phyloP scores from a whole-genome alignment of 2,329 filamentous ascomycete genomes.

The Microthyrium microscopicum region DNA sequence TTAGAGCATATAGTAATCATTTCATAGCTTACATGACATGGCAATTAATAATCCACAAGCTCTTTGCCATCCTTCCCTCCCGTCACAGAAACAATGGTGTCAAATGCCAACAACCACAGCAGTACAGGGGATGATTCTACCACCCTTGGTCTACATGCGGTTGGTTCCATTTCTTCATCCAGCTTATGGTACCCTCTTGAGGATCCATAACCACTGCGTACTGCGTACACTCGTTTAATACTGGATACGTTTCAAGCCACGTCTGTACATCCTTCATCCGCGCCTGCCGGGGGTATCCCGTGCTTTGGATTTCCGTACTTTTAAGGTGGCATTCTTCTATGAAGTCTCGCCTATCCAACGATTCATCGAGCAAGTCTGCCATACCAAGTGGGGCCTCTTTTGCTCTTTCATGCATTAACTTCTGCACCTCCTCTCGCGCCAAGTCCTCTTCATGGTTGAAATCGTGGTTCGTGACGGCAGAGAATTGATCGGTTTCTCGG shows the following conservation, averaged over 20 bases:
- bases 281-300: slow-evolving; percentile 12
- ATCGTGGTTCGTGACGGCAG: slow-evolving; percentile 42
- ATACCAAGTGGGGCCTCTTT: slow-evolving; percentile 11
- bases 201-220: slow-evolving; percentile 43
- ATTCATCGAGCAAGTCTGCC: slow-evolving; percentile 18
- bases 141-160: background rate
- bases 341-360: slow-evolving; percentile 17
- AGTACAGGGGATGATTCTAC: too few relatives aligned
- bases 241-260: slow-evolving; percentile 36
- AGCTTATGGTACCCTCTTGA: slow-evolving; percentile 28
- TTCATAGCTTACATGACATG: too few relatives aligned
- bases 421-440: slow-evolving; percentile 6
- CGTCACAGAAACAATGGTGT: too few relatives aligned
- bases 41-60: too few relatives aligned
- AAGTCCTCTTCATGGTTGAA: slow-evolving; percentile 10
- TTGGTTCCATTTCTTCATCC: slow-evolving; percentile 16
- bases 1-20: too few relatives aligned
- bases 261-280: slow-evolving; percentile 22
- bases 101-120: too few relatives aligned
- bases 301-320: background rate
- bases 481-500: slow-evolving; percentile 31
- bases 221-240: slow-evolving; percentile 41
- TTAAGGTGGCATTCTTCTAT: slow-evolving; percentile 12
- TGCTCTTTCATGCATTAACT: slow-evolving; percentile 10
- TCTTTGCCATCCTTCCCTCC: too few relatives aligned